A percentile compares a stretch with the other conserved stretches of the same genome.
These are phyloP conservation scores for Oxyria digyna DNA, from an alignment of 148 eudicot species.

Conservation along the genomic window DNA sequence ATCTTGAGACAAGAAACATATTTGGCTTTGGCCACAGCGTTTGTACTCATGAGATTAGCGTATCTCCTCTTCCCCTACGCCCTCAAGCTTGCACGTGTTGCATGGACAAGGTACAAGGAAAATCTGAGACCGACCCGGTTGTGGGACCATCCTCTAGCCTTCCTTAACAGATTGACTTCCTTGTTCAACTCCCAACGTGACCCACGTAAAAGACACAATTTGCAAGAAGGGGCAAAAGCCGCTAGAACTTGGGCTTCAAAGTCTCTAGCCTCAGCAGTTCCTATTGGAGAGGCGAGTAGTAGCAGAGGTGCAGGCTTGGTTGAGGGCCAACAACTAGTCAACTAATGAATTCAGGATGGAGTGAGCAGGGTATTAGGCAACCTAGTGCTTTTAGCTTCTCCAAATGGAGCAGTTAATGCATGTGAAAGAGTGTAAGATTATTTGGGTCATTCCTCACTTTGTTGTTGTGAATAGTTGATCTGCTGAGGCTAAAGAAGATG, in stretches of 20 bases:
- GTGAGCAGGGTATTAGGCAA: neutral
- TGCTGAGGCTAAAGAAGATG: neutral
- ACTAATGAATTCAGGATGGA: neutral
- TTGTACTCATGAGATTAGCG: slow-evolving; percentile 54
- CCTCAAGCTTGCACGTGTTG: slow-evolving; percentile 23
- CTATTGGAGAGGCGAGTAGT: slow-evolving; percentile 63
- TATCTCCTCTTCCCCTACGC: slow-evolving; percentile 38
- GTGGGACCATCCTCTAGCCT: slow-evolving; percentile 65
- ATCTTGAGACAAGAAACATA: slow-evolving; percentile 68
- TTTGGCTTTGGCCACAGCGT: slow-evolving; percentile 67
- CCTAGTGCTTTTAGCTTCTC: neutral
- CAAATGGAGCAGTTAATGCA: neutral
- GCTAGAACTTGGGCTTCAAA: slow-evolving; percentile 93
- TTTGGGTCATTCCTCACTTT: neutral
- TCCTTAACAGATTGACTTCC: slow-evolving; percentile 45
- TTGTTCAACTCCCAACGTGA: slow-evolving; percentile 38
- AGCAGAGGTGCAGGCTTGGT: slow-evolving; percentile 26
- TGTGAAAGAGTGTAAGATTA: slow-evolving; percentile 14
- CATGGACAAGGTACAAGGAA: slow-evolving; percentile 42
- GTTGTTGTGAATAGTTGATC: slow-evolving; percentile 7
- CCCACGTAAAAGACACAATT: slow-evolving; percentile 46
- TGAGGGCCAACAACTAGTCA: slow-evolving; percentile 3
- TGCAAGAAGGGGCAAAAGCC: slow-evolving; percentile 78
- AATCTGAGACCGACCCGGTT: slow-evolving; percentile 39
- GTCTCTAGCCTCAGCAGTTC: slow-evolving; percentile 72